phyloP scores from a whole-genome alignment of 1,284 basidiomycete species.

The Naganishia cerealis region DNA sequence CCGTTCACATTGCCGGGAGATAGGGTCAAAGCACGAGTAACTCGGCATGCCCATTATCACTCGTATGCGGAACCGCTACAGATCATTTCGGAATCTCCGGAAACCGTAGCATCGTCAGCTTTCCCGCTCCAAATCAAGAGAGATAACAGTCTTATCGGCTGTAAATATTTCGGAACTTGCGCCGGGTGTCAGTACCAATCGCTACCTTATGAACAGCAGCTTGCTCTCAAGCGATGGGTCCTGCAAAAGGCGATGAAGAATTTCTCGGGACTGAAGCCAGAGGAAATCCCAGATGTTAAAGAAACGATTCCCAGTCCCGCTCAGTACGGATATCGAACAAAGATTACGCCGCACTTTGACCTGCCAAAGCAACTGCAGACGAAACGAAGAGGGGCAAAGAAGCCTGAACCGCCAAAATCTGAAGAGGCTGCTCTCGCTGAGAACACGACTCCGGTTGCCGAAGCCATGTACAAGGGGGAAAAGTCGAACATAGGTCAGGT shows the following conservation, averaged over 20 bases:
- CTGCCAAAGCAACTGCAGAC: constrained; percentile 59
- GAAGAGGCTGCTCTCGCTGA: constrained; percentile 23
- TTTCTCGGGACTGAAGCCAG: constrained; percentile 64
- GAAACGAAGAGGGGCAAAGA: constrained; percentile 48
- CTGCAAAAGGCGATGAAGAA: constrained; percentile 81
- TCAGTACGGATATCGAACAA: constrained; percentile 90
- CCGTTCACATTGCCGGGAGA: constrained; percentile 84
- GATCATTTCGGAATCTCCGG: constrained; percentile 68
- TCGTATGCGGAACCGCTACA: constrained; percentile 75
- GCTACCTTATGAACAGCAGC: constrained; percentile 81
- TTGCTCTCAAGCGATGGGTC: constrained; percentile 80
- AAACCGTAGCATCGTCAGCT: constrained; percentile 43
- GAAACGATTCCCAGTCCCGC: constrained; percentile 81
- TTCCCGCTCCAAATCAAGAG: constrained; percentile 33
- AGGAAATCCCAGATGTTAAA: constrained; percentile 66
- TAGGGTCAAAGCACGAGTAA: constrained; percentile 68
- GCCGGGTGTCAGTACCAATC: constrained; percentile 63
- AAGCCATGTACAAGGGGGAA: constrained; percentile 43
- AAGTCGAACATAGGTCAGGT: constrained; percentile 35
- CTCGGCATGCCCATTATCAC: constrained; percentile 63
- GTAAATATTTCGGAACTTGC: constrained; percentile 74
- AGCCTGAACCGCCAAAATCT: constrained; percentile 36
- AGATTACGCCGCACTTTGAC: constrained; percentile 96
- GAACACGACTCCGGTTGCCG: constrained; percentile 28
- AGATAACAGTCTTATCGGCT: constrained; percentile 55